These are phyloP conservation scores for Phaseolus coccineus DNA, from an alignment of 331 rosid genomes.

Conservation along the genomic window DNA sequence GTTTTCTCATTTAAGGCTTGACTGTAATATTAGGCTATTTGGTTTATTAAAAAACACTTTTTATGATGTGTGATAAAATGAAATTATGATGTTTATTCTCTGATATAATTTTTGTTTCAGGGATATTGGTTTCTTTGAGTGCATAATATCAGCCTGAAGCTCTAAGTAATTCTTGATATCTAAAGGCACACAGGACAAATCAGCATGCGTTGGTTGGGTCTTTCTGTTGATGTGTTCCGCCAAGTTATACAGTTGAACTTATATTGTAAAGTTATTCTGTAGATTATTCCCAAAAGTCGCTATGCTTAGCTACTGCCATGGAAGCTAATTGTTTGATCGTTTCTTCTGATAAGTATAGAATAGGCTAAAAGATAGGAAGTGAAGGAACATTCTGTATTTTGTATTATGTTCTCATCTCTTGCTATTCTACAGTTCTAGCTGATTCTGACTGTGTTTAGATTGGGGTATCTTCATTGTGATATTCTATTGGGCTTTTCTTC, in stretches of 20 bases:
- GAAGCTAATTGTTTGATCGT: slow-evolving; percentile 37
- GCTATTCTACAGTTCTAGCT: slow-evolving; percentile 35
- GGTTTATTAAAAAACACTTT: not conserved
- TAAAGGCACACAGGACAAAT: slow-evolving; percentile 31
- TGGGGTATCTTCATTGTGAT: slow-evolving; percentile 15
- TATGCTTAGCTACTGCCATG: slow-evolving; percentile 42
- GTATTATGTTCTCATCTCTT: slow-evolving; percentile 14
- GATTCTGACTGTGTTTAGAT: slow-evolving; percentile 28
- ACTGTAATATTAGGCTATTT: not conserved
- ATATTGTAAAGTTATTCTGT: slow-evolving; percentile 69
- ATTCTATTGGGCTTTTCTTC: slow-evolving; percentile 37
- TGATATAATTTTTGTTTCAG: slow-evolving; percentile 48
- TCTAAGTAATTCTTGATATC: slow-evolving; percentile 43
- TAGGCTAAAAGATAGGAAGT: slow-evolving; percentile 45
- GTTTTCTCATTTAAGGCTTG: not conserved
- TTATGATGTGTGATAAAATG: slow-evolving; percentile 4
- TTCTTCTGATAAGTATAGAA: slow-evolving; percentile 51
- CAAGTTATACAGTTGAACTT: slow-evolving; percentile 64
- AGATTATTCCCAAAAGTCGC: slow-evolving; percentile 10
- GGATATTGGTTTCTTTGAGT: slow-evolving; percentile 25
- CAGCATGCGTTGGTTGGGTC: slow-evolving; percentile 75
- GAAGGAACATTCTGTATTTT: slow-evolving; percentile 33
- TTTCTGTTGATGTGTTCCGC: slow-evolving; percentile 62
- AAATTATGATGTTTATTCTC: slow-evolving; percentile 20
- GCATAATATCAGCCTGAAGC: slow-evolving; percentile 26